phyloP scores from a whole-genome alignment of 164 flowering plant species.

The Magnolia kwangsiensis region DNA sequence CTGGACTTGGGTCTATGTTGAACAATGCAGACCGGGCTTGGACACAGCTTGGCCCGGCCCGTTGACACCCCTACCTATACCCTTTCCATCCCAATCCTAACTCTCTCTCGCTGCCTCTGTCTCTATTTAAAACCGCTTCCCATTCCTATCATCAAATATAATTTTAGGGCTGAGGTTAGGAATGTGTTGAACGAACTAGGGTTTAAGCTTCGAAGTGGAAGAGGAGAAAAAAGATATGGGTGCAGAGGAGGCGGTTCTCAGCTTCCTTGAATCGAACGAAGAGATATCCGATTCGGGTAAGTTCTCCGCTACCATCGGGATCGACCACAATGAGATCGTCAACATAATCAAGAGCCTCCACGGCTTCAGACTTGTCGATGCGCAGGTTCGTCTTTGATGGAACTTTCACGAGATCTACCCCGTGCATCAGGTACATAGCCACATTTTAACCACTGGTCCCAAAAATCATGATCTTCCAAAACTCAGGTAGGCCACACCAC shows the following conservation, averaged over 20 bases:
- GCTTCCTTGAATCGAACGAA: conserved; percentile 43
- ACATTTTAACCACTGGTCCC: no score
- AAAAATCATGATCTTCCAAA: no score
- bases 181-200: background rate
- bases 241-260: conserved; percentile 82
- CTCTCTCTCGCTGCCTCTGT: no score
- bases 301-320: conserved; percentile 45
- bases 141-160: no score
- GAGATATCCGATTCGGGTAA: conserved; percentile 68
- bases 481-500: no score
- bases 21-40: no score
- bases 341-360: conserved; percentile 76
- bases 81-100: no score
- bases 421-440: background rate
- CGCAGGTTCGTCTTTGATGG: conserved; percentile 42
- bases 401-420: background rate
- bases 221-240: conserved; percentile 12
- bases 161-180: no score
- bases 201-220: background rate
- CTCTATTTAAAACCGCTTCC: no score
- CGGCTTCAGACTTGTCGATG: conserved; percentile 62
- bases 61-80: no score
- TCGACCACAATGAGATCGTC: conserved; percentile 68
- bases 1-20: no score
- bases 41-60: no score